These are phyloP conservation scores for Pyrenochaeta sp. DNA, from an alignment of 2,329 filamentous ascomycete genomes.

Conservation along the genomic window DNA sequence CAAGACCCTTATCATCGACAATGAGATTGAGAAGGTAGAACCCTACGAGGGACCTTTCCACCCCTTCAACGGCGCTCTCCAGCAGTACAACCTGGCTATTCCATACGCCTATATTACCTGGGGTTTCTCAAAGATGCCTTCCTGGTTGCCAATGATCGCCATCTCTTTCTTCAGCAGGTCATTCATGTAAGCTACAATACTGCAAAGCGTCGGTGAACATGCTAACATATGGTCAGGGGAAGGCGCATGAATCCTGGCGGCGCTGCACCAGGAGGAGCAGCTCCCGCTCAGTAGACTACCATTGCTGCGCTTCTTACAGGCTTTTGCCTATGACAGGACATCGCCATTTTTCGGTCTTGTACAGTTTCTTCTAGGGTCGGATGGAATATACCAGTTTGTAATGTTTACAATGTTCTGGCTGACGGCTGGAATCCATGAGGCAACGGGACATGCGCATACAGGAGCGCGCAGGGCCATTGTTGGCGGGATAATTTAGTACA, in stretches of 20 bases:
- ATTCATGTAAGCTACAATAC: slow-evolving; percentile 73
- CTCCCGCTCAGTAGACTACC: slow-evolving; percentile 9
- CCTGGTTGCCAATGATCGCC: slow-evolving; percentile 79
- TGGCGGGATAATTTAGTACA: not conserved
- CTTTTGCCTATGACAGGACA: not conserved
- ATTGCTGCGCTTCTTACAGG: not conserved
- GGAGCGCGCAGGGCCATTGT: not conserved
- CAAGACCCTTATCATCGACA: slow-evolving; percentile 66
- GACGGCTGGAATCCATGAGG: slow-evolving; percentile 4
- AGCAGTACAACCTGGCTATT: slow-evolving; percentile 67
- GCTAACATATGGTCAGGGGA: slow-evolving; percentile 20
- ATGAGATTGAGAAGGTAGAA: slow-evolving; percentile 60
- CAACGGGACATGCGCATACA: slow-evolving; percentile 1
- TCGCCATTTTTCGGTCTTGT: slow-evolving; percentile 1
- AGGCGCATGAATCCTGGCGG: slow-evolving; percentile 20
- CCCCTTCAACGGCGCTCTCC: slow-evolving; percentile 74
- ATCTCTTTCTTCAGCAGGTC: slow-evolving; percentile 76
- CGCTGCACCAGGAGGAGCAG: slow-evolving; percentile 10
- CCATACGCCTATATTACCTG: slow-evolving; percentile 74
- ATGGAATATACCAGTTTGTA: slow-evolving; percentile 18
- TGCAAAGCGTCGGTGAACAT: not conserved
- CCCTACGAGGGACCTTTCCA: slow-evolving; percentile 75
- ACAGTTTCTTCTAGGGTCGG: slow-evolving; percentile 1
- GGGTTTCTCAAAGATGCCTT: slow-evolving; percentile 66
- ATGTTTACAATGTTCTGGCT: slow-evolving; percentile 13